Percentiles rank a stretch among this genome's conserved stretches.
Conservation (phyloP, 1,284 basidiomycete species). For the Sparassis latifolia region DNA sequence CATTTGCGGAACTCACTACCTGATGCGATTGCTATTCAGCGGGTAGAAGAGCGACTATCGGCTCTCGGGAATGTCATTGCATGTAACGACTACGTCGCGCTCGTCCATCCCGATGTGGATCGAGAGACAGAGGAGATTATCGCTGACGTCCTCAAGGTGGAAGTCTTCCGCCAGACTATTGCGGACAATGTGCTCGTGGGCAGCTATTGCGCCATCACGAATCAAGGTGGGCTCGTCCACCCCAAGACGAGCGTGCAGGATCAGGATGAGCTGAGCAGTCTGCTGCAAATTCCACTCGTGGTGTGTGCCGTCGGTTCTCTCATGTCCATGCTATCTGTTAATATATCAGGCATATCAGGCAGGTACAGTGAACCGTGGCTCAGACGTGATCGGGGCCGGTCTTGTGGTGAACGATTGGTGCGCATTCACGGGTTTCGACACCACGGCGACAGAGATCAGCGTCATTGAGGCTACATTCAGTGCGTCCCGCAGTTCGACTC, state of each 20-base stretch:
- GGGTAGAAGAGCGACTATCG: conserved; percentile 93
- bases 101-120: conserved; percentile 97
- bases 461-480: conserved; percentile 98
- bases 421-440: conserved; percentile 94
- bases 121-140: conserved; percentile 99
- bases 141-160: conserved; percentile 97
- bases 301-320: conserved; percentile 41
- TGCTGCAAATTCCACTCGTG: conserved; percentile 93
- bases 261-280: conserved; percentile 93
- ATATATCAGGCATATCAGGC: conserved; percentile 48
- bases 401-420: conserved; percentile 99
- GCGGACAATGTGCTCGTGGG: conserved; percentile 97
- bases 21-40: conserved; percentile 86
- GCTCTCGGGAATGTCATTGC: conserved; percentile 98
- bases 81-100: conserved; percentile 96
- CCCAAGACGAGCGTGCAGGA: conserved; percentile 96
- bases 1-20: conserved; percentile 97
- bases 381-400: conserved; percentile 95
- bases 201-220: conserved; percentile 90
- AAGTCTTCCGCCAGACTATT: conserved; percentile 97
- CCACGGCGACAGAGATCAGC: conserved; percentile 96
- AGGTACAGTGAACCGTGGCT: conserved; percentile 97
- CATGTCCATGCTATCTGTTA: not conserved
- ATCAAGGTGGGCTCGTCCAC: conserved; percentile 96
- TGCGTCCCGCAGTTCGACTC: conserved; percentile 33